Conservation (phyloP, 2,329 filamentous ascomycete genomes). For the Tolypocladium tropicale region DNA sequence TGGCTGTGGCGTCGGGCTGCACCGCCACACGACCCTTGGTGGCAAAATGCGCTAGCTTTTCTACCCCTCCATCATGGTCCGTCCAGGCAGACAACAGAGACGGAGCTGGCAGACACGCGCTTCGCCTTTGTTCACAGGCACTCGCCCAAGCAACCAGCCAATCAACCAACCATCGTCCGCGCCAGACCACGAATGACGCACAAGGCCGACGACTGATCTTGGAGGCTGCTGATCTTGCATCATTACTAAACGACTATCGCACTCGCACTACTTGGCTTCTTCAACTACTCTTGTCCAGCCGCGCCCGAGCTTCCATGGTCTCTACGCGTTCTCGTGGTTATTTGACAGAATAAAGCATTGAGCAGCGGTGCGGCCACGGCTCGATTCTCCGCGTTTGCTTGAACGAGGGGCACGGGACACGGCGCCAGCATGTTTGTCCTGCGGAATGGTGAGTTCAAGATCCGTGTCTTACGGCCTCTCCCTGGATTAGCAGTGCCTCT, state of each 20-base stretch:
- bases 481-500: neutral
- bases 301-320: neutral
- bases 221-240: neutral
- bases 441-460: slow-evolving; percentile 29
- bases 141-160: neutral
- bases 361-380: neutral
- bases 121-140: neutral
- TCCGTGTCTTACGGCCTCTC: neutral
- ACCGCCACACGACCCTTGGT: neutral
- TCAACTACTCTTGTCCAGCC: neutral
- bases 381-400: neutral
- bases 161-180: neutral
- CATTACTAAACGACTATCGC: neutral
- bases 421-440: slow-evolving; percentile 29
- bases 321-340: neutral
- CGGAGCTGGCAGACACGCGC: too few relatives aligned
- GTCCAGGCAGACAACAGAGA: neutral
- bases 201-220: neutral
- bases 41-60: neutral
- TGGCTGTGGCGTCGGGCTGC: neutral
- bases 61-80: neutral
- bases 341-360: neutral
- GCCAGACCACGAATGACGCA: neutral
- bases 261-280: neutral
- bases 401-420: neutral